Percentiles rank a stretch among this genome's conserved stretches.
These are phyloP conservation scores for Paxillus involutus DNA, from an alignment of 768 basidiomycete genomes.

Conservation along the genomic window DNA sequence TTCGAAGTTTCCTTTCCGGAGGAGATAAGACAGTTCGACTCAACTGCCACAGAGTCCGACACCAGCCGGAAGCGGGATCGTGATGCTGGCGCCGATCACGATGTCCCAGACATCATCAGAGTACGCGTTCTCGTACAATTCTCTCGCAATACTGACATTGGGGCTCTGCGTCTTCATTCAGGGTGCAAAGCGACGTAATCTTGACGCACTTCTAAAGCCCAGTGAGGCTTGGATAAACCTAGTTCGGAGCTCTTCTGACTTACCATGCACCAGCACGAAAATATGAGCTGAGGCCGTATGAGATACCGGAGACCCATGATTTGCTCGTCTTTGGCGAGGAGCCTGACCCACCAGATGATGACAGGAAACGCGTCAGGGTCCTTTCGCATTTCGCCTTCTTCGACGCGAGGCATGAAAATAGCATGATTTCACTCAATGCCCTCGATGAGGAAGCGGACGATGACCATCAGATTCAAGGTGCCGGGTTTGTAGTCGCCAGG, in stretches of 20 bases:
- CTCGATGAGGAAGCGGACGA: constrained; percentile 38
- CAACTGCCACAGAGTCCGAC: constrained; percentile 22
- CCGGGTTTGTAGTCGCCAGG: constrained; percentile 50
- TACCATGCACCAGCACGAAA: constrained; percentile 33
- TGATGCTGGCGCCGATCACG: constrained; percentile 4
- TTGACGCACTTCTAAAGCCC: constrained; percentile 15
- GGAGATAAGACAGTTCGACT: constrained; percentile 31
- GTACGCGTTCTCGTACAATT: constrained; percentile 9
- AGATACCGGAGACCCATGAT: constrained; percentile 35
- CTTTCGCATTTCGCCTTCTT: constrained; percentile 62
- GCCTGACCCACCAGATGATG: constrained; percentile 33
- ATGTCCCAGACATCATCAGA: constrained; percentile 4
- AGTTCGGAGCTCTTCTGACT: background rate
- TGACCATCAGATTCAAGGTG: constrained; percentile 48
- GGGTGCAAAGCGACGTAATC: constrained; percentile 29
- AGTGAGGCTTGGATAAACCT: constrained; percentile 7
- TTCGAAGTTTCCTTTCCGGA: constrained; percentile 54
- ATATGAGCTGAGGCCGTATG: constrained; percentile 34
- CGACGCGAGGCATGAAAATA: constrained; percentile 46
- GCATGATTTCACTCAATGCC: constrained; percentile 46
- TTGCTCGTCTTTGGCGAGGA: constrained; percentile 44
- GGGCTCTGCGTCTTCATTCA: background rate
- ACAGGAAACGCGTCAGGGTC: constrained; percentile 53
- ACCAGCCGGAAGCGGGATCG: constrained; percentile 27
- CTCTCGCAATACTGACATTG: background rate